Evolutionary conservation across 2,329 filamentous ascomycete genomes (phyloP), one percentile per base, ranked within the genome.

Genomic region (Mollisia scopiformis): DNA sequence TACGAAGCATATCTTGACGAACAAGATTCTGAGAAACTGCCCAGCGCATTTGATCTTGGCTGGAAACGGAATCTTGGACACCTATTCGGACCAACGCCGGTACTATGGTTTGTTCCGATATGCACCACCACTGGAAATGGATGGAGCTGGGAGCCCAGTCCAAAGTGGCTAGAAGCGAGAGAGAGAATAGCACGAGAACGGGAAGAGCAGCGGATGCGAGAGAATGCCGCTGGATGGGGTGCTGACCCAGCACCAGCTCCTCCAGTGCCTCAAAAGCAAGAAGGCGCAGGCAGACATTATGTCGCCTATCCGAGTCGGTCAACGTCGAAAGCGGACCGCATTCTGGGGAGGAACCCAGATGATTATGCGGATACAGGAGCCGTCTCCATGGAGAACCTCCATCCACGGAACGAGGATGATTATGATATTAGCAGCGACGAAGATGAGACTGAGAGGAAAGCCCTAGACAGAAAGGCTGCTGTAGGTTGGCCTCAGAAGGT

Each of bases 21-120:
- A 74, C 84, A 92, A 73, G 93, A 97, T 75, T 92, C 88, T 54
- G 87, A 91, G 68, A 92, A 91, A 73, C 84, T 99, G 27, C 95
- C 95, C 1, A 93, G 95, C 72, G 95, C 93, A 2, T 99, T 99
- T 71, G 91, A 99, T 69, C 85, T 97, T 1, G 95, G 95, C 61
- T 89, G 89, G 84, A 87, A 84, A 60, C 84, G 84, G 43, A 99
- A 99, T 73, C 75, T 98, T 5, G 73, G 78, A 1, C 91, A 97
- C 73, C 83, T 99, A 2, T 92, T 99, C 66, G 95, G 95, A 0
- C 84, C 86, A 0, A 85, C 80, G 1, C 88, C 87, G 1, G 76
- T 85, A 27, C 79, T 95, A 8, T 98, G 95, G 94, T 78, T 82
- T 28, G 63, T 98, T 1, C 95, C 95, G 0, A 79, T 98, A 49